phyloP scores from a whole-genome alignment of 768 basidiomycete genomes.

The Amanita fuliginea region DNA sequence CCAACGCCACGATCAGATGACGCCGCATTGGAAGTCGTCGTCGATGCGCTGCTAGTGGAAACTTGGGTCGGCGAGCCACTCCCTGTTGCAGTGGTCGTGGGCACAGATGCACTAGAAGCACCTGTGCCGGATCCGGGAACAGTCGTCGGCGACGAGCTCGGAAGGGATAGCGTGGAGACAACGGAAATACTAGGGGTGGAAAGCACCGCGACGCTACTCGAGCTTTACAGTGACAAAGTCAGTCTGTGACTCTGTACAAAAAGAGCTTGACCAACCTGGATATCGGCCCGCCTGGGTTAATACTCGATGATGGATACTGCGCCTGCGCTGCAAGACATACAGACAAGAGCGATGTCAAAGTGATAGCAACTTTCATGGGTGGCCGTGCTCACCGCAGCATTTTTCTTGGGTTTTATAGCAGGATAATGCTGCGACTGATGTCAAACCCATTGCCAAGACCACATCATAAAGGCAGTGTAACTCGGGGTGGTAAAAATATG shows the following conservation, averaged over 20 bases:
- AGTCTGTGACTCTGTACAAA: neutral
- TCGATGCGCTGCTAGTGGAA: neutral
- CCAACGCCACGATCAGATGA: neutral
- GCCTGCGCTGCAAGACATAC: neutral
- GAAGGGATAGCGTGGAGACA: neutral
- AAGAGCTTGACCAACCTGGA: neutral
- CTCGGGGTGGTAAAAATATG: no score
- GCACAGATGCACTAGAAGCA: neutral
- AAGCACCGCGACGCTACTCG: neutral
- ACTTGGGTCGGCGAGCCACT: neutral
- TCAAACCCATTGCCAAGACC: no score
- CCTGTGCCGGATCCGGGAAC: neutral
- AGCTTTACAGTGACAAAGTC: neutral
- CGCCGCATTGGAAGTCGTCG: neutral
- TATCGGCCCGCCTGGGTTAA: neutral
- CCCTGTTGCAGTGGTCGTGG: neutral
- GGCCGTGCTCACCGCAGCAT: neutral
- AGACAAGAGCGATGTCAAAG: neutral
- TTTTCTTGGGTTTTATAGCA: no score
- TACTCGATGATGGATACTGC: neutral
- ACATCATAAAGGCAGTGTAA: no score
- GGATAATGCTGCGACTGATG: no score
- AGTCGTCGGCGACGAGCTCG: neutral
- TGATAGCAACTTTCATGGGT: neutral
- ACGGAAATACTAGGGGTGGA: neutral